A percentile compares a stretch with the other conserved stretches of the same genome.
Evolutionary conservation across 352 stramenopile genomes (phyloP).

Genomic region (Globisporangium cederbergense): DNA sequence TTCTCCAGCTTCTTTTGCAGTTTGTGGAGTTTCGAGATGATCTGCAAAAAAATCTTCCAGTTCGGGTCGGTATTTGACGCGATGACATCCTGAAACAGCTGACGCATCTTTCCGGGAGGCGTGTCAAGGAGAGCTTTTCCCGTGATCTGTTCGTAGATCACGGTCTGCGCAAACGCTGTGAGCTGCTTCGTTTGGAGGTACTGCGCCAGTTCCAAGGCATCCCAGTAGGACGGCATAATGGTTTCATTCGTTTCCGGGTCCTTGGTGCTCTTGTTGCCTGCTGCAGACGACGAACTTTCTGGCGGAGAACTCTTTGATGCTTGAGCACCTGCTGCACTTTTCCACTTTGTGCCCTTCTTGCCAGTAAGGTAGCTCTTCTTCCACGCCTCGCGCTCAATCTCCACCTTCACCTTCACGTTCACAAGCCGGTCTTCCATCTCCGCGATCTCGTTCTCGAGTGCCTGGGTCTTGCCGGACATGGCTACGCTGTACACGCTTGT

Average conservation of each 20-base stretch:
- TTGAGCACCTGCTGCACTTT: conserved; percentile 26
- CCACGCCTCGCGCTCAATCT: conserved; percentile 53
- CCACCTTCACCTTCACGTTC: conserved; percentile 47
- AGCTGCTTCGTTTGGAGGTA: conserved; percentile 48
- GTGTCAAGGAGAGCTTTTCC: conserved; percentile 55
- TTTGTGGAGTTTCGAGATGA: conserved; percentile 39
- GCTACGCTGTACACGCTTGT: neutral
- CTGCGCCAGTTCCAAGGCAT: conserved; percentile 58
- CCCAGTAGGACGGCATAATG: conserved; percentile 49
- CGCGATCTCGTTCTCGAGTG: conserved; percentile 54
- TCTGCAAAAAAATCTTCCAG: conserved; percentile 49
- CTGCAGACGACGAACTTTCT: neutral
- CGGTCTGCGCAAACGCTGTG: conserved; percentile 39
- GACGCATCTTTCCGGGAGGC: conserved; percentile 32
- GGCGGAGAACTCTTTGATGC: neutral
- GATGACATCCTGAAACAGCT: conserved; percentile 34
- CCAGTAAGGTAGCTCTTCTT: conserved; percentile 41
- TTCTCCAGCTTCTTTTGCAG: conserved; percentile 38
- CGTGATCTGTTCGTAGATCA: conserved; percentile 62
- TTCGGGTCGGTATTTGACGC: conserved; percentile 28
- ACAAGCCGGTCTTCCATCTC: conserved; percentile 61
- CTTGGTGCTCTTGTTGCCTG: conserved; percentile 3
- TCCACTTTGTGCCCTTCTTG: conserved; percentile 64
- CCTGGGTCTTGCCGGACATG: conserved; percentile 40
- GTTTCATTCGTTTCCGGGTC: conserved; percentile 12